Base-by-base conservation (phyloP, 805 yeast genomes). In the Blastobotrys parvus region DNA sequence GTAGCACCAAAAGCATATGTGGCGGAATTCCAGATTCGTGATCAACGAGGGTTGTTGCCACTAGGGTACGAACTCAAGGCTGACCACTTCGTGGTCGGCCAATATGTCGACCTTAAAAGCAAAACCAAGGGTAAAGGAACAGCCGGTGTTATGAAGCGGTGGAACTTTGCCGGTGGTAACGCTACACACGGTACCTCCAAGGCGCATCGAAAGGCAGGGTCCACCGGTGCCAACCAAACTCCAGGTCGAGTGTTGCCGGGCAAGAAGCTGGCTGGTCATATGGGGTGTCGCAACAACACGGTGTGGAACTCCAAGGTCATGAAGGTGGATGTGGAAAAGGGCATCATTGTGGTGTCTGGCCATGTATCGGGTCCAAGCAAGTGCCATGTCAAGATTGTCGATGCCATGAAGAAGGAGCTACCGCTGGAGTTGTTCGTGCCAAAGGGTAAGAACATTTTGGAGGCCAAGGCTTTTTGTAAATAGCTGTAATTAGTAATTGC, bases 181-280 rank as follows among this genome's bases (percentile, higher is more conserved):
- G 97, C 97, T 4, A 73, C 97, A 1, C 98, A 92, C 64, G 98
- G 98, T 82, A 89, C 85, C 20, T 86, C 98, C 22, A 70, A 75
- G 39, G 82, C 90, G 30, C 97, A 92, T 63, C 82, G 98, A 74
- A 80, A 88, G 45, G 95, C 94, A 56, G 98, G 98, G 75, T 89
- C 97, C 25, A 88, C 83, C 56, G 98, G 98, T 77, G 87, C 82
- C 63, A 84, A 85, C 58, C 94, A 92, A 52, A 82, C 86, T 49
- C 98, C 98, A 11, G 97, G 95, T 58, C 83, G 98, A 70, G 86
- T 88, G 42, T 70, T 88, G 49, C 97, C 97, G 13, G 97, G 97
- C 19, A 89, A 86, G 69, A 90, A 88, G 67, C 90, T 92, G 98
- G 94, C 97, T 30, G 98, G 98, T 51, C 84, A 85, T 63, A 82